phyloP scores from a whole-genome alignment of 345 rosid genomes.

The Barbarea vulgaris region DNA sequence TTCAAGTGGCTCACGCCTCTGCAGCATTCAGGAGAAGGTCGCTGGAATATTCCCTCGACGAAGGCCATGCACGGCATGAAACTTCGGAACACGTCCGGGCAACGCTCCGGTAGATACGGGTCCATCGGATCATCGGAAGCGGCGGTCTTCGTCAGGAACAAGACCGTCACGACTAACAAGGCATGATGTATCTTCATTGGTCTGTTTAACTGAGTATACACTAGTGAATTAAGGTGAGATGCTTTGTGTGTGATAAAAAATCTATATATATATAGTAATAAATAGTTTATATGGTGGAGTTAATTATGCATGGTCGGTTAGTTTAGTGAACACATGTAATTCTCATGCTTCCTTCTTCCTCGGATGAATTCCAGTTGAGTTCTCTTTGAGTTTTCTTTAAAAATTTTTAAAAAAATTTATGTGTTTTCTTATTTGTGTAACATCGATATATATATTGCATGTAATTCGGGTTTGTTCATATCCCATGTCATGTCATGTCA shows the following conservation, averaged over 20 bases:
- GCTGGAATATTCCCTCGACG: constrained; percentile 35
- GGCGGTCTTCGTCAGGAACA: constrained; percentile 17
- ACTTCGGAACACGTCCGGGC: constrained; percentile 30
- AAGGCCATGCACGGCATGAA: constrained; percentile 45
- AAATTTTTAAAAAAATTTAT: not conserved
- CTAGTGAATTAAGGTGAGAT: not conserved
- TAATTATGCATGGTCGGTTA: constrained; percentile 3
- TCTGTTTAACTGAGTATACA: not conserved
- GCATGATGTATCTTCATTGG: constrained; percentile 25
- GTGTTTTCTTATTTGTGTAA: not conserved
- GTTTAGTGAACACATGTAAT: constrained; percentile 24
- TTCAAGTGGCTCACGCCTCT: constrained; percentile 41
- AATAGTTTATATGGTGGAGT: not conserved
- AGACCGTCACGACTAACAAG: constrained; percentile 19
- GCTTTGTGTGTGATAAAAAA: not conserved
- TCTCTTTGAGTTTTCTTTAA: constrained; percentile 14
- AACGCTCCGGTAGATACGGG: not conserved
- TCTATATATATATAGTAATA: not conserved
- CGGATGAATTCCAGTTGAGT: constrained; percentile 24
- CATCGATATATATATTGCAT: not conserved
- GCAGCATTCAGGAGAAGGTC: constrained; percentile 46
- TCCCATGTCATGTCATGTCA: not conserved
- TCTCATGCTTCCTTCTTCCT: constrained; percentile 35
- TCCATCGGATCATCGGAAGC: constrained; percentile 15
- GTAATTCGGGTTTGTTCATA: not conserved